phyloP scores from a whole-genome alignment of 192 early-diverging fungal species.

The Globomyces pollinis-pini region DNA sequence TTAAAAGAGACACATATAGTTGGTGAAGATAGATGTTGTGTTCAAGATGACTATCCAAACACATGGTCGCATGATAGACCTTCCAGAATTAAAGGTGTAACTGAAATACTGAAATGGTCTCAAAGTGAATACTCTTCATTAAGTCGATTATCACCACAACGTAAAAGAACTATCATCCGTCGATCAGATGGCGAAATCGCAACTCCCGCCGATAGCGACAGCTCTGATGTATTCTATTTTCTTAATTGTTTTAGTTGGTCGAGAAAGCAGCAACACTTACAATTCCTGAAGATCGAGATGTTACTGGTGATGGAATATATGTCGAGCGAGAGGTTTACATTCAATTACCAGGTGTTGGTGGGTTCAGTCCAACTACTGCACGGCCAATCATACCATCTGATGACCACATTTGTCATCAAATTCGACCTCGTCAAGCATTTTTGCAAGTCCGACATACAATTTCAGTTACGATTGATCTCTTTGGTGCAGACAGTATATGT shows the following conservation, averaged over 20 bases:
- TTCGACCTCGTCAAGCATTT: conserved; percentile 16
- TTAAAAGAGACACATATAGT: conserved; percentile 35
- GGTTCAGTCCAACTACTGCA: conserved; percentile 32
- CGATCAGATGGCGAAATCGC: too few species aligned
- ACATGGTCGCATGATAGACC: conserved; percentile 8
- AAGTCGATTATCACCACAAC: not conserved
- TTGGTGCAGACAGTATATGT: conserved; percentile 26
- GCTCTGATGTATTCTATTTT: not conserved
- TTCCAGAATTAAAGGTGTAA: conserved; percentile 12
- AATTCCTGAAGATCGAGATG: conserved; percentile 15
- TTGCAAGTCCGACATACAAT: conserved; percentile 39
- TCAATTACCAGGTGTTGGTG: conserved; percentile 24
- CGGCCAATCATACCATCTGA: not conserved
- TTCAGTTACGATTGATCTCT: conserved; percentile 38
- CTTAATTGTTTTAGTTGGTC: not conserved
- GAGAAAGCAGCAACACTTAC: not conserved
- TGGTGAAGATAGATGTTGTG: conserved; percentile 26
- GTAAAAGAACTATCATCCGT: too few species aligned
- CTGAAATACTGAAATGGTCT: conserved; percentile 35
- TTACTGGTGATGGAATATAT: conserved; percentile 42
- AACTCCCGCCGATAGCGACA: too few species aligned
- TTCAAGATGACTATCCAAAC: conserved; percentile 11
- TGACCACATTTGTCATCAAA: conserved; percentile 9
- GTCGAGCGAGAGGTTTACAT: conserved; percentile 26
- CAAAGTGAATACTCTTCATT: conserved; percentile 20